Conservation (phyloP, 2,329 filamentous ascomycete species). For the Apiospora phragmitis region DNA sequence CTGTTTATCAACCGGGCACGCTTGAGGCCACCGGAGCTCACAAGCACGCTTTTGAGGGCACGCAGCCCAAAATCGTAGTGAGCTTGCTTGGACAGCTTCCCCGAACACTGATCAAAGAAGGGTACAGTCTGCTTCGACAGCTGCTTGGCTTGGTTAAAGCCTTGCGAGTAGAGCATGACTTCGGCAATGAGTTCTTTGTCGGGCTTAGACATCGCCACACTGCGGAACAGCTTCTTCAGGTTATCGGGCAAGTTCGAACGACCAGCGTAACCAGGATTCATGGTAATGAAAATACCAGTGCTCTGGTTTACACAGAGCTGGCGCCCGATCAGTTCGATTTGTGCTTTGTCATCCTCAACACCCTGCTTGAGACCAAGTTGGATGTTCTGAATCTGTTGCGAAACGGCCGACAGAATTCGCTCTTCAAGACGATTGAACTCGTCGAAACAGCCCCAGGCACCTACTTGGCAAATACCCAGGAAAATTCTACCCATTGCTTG, state of each 20-base stretch:
- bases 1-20: conserved; percentile 69
- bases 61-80: conserved; percentile 99
- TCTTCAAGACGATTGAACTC: conserved; percentile 99
- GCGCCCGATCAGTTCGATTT: conserved; percentile 93
- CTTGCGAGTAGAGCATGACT: conserved; percentile 99
- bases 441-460: conserved; percentile 99
- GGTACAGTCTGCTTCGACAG: conserved; percentile 95
- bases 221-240: conserved; percentile 98
- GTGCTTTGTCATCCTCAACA: conserved; percentile 75
- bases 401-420: conserved; percentile 94
- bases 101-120: conserved; percentile 92
- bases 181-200: conserved; percentile 99
- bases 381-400: conserved; percentile 99
- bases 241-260: conserved; percentile 98
- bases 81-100: conserved; percentile 85
- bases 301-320: conserved; percentile 88
- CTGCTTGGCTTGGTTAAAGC: conserved; percentile 93
- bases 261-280: conserved; percentile 99
- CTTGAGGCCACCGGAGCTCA: conserved; percentile 96
- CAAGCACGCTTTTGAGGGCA: conserved; percentile 96
- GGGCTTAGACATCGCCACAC: conserved; percentile 98
- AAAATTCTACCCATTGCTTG: conserved; percentile 99
- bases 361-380: conserved; percentile 91
- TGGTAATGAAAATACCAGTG: conserved; percentile 99
- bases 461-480: conserved; percentile 97